Evolutionary conservation across 352 stramenopile genomes (phyloP), one percentile per base, ranked within the genome.

Genomic region (Globisporangium sylvaticum): DNA sequence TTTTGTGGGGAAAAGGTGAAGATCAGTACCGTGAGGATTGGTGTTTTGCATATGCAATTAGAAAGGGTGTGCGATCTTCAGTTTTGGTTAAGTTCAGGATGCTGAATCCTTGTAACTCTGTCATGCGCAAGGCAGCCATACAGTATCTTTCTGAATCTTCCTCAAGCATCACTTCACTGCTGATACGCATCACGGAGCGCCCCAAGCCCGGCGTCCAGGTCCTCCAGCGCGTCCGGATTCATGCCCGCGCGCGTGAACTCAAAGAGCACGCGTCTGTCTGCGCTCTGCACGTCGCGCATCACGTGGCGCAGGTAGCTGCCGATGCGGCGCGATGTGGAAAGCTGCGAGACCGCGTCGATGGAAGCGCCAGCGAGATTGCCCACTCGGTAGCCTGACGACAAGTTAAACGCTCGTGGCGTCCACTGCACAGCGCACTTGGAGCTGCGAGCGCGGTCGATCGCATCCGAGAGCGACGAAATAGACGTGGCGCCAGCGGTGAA

Each of bases 161-260:
- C n/a, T 61, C 22, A 52, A 24, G 27, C 20, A n/a, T 18, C 22
- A n/a, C 14, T 39, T 67, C 48, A 63, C 25, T 63, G 34, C n/a
- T 67, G 64, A 52, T 91, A 91, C 32, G 73, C 74, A 29, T 88
- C 87, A 22, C 71, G 69, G 14, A 83, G 68, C 6, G 32, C 62
- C 9, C 73, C 69, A n/a, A 95, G 66, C 20, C 74, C 56, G 8
- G 79, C 77, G 44, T 81, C 69, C 15, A 93, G 62, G 46, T 95
- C 84, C 55, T 88, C 76, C 0, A 83, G 58, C 1, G 81, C 87
- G 55, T 95, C 87, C 0, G 78, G 67, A 66, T 77, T 89, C 87
- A 95, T 92, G 4, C 87, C 87, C 7, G 79, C 73, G 57, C 83
- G 74, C 14, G 78, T 88, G 57, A 89, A 95, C 67, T 95, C 84